Conservation (phyloP, 164 flowering plant genomes). For the Vitis labrusca region DNA sequence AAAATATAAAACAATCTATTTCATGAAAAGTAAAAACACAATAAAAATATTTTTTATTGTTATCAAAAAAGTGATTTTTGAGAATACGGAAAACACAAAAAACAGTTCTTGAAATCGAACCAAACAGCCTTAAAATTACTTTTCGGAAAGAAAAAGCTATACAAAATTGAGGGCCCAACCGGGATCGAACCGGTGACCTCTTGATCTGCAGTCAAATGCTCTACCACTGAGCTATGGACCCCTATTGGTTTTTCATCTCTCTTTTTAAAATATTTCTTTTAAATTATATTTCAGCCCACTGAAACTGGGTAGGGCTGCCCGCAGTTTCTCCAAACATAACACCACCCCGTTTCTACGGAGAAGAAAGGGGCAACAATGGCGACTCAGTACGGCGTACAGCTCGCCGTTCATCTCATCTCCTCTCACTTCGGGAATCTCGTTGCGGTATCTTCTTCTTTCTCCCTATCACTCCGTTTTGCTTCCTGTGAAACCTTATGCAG, state of each 20-base stretch:
- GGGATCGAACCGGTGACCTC: constrained; percentile 96
- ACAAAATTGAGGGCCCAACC: constrained; percentile 68
- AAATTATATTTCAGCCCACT: too few species aligned
- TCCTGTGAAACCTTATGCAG: neutral
- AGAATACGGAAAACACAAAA: too few species aligned
- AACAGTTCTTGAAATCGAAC: too few species aligned
- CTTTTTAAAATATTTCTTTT: too few species aligned
- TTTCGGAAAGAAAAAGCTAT: too few species aligned
- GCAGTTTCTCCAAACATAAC: too few species aligned
- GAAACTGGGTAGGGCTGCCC: too few species aligned
- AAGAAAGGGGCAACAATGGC: constrained; percentile 26
- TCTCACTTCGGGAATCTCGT: constrained; percentile 71
- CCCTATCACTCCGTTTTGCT: neutral
- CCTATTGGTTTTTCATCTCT: neutral
- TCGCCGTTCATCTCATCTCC: constrained; percentile 67
- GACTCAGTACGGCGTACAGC: constrained; percentile 55
- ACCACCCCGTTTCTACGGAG: neutral
- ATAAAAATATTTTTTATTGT: too few species aligned
- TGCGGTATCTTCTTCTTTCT: constrained; percentile 40
- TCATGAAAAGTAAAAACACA: too few species aligned
- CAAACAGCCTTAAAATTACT: too few species aligned
- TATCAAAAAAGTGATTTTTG: too few species aligned
- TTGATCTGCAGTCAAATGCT: constrained; percentile 98
- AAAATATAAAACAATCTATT: too few species aligned
- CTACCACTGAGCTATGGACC: constrained; percentile 98